Evolutionary conservation across 495 filamentous ascomycete genomes (phyloP), one percentile per base, ranked within the genome.

Genomic region (Penicillium salamii): DNA sequence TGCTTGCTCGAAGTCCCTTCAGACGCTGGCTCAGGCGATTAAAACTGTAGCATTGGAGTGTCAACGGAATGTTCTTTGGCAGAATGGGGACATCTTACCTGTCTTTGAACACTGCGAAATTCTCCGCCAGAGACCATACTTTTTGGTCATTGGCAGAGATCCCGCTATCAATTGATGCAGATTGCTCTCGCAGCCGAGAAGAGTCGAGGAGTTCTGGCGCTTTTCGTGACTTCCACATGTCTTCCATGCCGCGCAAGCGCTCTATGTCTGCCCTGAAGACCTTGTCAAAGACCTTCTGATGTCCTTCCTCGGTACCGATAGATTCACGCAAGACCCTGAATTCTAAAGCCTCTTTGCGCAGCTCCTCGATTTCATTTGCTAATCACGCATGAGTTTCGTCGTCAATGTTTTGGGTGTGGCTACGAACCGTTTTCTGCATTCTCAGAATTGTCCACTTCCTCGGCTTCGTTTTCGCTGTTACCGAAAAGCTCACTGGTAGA

Each of bases 141-240:
- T 75, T 81, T 47, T 95, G 93, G 15, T 86, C 89, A 41, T 84
- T 78, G 4, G 70, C 71, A 0, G 88, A 68, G 19, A 91, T 69
- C 9, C 68, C 67, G 2, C 78, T 60, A 23, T 80, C 80, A 5
- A 78, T 65, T 1, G 65, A 74, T 21, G 74, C 51, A 2, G 78
- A 77, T 7, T 76, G 70, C n/a, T 80, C 58, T 12, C 76, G 62
- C 0, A 81, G 42, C 12, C 70, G 61, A 3, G 80, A 68, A 65
- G 85, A 91, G 41, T 88, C 75, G 1, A 97, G 78, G 8, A 84
- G 72, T 50, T 86, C 76, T 14, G 95, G 93, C 1, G 84, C 77
- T 52, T 80, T 80, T 36, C 90, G 77, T 12, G 79, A 80, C 70
- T 91, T 96, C 95, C 95, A 99, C 91, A 96, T 95, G 46, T 93